These are phyloP conservation scores for Sechiopsis laciniata DNA, from an alignment of 306 rosid species.

Conservation along the genomic window DNA sequence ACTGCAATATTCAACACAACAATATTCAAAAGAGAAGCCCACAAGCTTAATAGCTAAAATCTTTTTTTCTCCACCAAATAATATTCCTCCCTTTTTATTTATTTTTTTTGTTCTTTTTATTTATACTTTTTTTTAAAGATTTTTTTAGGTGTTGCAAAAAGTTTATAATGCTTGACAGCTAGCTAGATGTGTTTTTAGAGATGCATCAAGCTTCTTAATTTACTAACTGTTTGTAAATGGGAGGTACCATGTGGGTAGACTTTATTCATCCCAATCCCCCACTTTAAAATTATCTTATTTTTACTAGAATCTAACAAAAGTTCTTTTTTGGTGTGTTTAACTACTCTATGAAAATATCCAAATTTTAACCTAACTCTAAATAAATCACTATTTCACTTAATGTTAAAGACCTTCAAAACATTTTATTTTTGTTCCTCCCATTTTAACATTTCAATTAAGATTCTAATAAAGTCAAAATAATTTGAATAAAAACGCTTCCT, in stretches of 20 bases:
- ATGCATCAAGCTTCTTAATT: background rate
- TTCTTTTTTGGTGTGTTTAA: background rate
- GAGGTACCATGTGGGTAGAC: background rate
- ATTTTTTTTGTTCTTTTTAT: background rate
- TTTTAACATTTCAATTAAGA: too few species aligned
- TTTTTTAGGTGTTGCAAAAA: background rate
- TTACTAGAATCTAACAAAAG: background rate
- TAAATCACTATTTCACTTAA: background rate
- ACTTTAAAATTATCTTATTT: background rate
- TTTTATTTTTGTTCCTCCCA: too few species aligned
- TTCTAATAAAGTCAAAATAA: background rate
- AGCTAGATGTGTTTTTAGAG: background rate
- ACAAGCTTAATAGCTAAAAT: background rate
- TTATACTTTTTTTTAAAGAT: background rate
- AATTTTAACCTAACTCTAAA: background rate
- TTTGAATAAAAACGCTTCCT: too few species aligned
- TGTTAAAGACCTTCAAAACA: too few species aligned
- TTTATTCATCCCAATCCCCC: slow-evolving; percentile 9
- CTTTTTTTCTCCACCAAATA: too few species aligned
- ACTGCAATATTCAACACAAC: background rate
- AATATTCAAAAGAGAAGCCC: slow-evolving; percentile 9
- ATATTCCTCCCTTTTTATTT: background rate
- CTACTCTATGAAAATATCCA: background rate
- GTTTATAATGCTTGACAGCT: background rate
- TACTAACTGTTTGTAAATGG: slow-evolving; percentile 11